Base-by-base conservation (phyloP, 495 filamentous ascomycete species). In the Hapsidospora chrysogenum region DNA sequence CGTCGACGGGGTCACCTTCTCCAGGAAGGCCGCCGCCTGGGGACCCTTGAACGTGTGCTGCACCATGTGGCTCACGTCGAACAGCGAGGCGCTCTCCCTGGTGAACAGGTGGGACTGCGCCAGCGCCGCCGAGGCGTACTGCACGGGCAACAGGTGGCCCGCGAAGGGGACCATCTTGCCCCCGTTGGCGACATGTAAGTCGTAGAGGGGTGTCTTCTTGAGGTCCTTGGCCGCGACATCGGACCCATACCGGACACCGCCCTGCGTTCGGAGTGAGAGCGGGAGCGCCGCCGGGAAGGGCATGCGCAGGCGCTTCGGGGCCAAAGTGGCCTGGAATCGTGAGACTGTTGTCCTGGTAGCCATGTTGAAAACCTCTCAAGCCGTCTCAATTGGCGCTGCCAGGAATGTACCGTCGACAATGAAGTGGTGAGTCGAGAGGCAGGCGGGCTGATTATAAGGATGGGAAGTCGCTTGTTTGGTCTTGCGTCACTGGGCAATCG, bases 141-240 rank as follows among this genome's bases (percentile, higher is more conserved):
- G 77, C 17, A 97, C 71, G 13, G 89, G 92, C 89, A 97, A 96
- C 35, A 67, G 64, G 60, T 75, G 96, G 41, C 85, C 86, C 37
- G 79, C 87, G 51, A 94, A 97, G n/a, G 82, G 82, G 36, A 96
- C 86, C 76, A 97, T 92, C 58, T 92, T 94, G 28, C 68, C 89
- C 43, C 83, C 84, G 50, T 81, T 58, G 21, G 60, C 56, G 35
- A 84, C 42, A 53, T 97, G 87, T 17, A 96, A 61, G 46, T 86
- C 75, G 60, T 92, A 77, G 27, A 97, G 70, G 19, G 78, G 73
- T 2, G 89, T 97, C 50, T 72, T 78, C 21, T 53, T 58, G 43
- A 76, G 63, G 14, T 23, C 15, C 0, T 19, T 18, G 18, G 27
- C 22, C 13, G 29, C 20, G 1, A 26, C 13, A 23, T 25, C 17